Percentiles rank a stretch among this genome's conserved stretches.
Conservation (phyloP, 306 rosid species). For the Biancaea sappan region DNA sequence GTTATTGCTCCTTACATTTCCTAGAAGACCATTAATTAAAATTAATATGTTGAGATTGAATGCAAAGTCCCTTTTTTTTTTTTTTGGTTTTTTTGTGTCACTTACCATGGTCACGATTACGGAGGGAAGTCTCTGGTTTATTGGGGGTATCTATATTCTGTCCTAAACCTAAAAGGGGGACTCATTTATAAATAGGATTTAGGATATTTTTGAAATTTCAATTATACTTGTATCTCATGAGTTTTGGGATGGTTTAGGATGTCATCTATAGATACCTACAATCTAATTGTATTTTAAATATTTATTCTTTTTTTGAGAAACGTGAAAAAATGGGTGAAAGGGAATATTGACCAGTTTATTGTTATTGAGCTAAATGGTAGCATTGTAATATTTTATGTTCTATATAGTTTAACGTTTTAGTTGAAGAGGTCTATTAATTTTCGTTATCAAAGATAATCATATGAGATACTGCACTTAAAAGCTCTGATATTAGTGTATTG, state of each 20-base stretch:
- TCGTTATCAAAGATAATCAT: not conserved
- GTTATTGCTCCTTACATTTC: conserved; percentile 4
- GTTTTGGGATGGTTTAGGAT: not conserved
- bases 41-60: not conserved
- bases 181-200: not conserved
- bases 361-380: not conserved
- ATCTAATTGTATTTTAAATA: not conserved
- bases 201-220: not conserved
- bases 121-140: not conserved
- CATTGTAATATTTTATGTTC: not conserved
- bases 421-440: not conserved
- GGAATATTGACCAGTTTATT: not conserved
- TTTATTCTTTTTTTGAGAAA: not conserved
- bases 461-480: not conserved
- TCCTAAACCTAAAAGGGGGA: not conserved
- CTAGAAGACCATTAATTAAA: not conserved
- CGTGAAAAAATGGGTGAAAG: not conserved
- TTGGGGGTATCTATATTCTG: not conserved
- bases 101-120: not conserved
- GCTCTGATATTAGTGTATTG: not conserved
- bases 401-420: not conserved
- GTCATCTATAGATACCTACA: not conserved
- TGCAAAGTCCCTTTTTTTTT: too few species aligned
- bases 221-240: not conserved
- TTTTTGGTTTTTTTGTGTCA: not conserved